These are phyloP conservation scores for Metschnikowia arizonensis DNA, from an alignment of 805 yeast genomes.

Conservation along the genomic window DNA sequence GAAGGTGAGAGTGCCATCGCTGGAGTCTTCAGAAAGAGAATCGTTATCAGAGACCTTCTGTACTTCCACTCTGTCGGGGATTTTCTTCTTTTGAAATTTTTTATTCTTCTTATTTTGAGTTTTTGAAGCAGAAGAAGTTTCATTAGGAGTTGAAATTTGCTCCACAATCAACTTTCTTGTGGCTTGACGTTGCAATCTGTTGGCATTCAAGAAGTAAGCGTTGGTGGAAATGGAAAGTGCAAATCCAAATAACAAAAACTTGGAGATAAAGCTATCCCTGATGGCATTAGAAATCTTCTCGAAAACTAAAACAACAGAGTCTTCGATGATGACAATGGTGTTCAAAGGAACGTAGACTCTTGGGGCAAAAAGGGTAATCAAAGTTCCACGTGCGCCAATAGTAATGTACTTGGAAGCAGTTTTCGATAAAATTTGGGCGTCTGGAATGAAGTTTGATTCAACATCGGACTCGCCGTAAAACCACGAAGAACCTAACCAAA, in stretches of 20 bases:
- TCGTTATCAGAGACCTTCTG: slow-evolving; percentile 1
- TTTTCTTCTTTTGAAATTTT: not conserved
- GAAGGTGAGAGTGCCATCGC: slow-evolving; percentile 20
- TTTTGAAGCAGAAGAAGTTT: slow-evolving; percentile 1
- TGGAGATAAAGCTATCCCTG: slow-evolving; percentile 75
- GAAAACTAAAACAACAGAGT: slow-evolving; percentile 47
- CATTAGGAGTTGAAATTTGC: slow-evolving; percentile 32
- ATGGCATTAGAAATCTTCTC: slow-evolving; percentile 63
- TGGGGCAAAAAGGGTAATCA: slow-evolving; percentile 57
- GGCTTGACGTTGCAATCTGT: slow-evolving; percentile 59
- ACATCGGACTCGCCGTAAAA: slow-evolving; percentile 32
- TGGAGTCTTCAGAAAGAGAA: slow-evolving; percentile 9
- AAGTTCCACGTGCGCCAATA: slow-evolving; percentile 45
- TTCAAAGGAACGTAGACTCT: slow-evolving; percentile 57
- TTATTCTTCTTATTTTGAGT: not conserved
- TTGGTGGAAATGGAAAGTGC: slow-evolving; percentile 76
- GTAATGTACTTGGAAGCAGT: slow-evolving; percentile 41
- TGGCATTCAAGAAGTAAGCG: slow-evolving; percentile 79
- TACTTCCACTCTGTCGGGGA: not conserved
- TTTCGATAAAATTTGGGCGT: slow-evolving; percentile 31
- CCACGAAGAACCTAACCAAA: slow-evolving; percentile 71
- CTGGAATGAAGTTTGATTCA: slow-evolving; percentile 14
- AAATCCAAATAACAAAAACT: slow-evolving; percentile 67
- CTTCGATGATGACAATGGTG: slow-evolving; percentile 57
- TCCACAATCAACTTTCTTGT: slow-evolving; percentile 38